phyloP scores from a whole-genome alignment of 805 yeast genomes.

The Metschnikowia colocasiae region DNA sequence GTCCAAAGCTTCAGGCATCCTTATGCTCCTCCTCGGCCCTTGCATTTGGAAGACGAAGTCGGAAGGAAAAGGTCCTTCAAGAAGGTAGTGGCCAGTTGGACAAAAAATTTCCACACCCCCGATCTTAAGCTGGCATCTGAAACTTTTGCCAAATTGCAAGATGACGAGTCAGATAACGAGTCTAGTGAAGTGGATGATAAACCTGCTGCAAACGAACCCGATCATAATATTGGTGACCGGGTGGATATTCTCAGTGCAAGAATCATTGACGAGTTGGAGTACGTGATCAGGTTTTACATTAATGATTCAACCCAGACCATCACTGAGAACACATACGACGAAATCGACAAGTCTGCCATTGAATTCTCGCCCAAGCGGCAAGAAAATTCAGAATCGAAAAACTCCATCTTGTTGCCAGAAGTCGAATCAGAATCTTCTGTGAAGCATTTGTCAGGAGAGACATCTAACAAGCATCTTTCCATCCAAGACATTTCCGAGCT shows the following conservation, averaged over 20 bases:
- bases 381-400: neutral
- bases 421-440: neutral
- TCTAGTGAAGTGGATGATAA: constrained; percentile 16
- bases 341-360: constrained; percentile 7
- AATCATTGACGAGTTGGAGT: constrained; percentile 65
- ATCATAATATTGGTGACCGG: constrained; percentile 28
- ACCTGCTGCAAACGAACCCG: neutral
- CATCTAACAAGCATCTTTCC: constrained; percentile 19
- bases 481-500: constrained; percentile 39
- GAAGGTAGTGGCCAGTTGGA: constrained; percentile 41
- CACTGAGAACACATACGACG: constrained; percentile 10
- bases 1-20: neutral
- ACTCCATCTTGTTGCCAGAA: neutral
- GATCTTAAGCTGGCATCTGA: constrained; percentile 5
- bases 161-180: constrained; percentile 14
- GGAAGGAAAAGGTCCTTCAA: constrained; percentile 34
- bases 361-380: constrained; percentile 7
- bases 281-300: constrained; percentile 44
- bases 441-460: constrained; percentile 2
- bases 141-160: neutral
- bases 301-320: constrained; percentile 11
- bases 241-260: constrained; percentile 68
- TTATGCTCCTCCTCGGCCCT: constrained; percentile 1
- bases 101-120: constrained; percentile 27
- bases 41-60: constrained; percentile 17